A percentile compares a stretch with the other conserved stretches of the same genome.
Conservation (phyloP, 2,329 filamentous ascomycete species). For the Scytalidium lignicola region DNA sequence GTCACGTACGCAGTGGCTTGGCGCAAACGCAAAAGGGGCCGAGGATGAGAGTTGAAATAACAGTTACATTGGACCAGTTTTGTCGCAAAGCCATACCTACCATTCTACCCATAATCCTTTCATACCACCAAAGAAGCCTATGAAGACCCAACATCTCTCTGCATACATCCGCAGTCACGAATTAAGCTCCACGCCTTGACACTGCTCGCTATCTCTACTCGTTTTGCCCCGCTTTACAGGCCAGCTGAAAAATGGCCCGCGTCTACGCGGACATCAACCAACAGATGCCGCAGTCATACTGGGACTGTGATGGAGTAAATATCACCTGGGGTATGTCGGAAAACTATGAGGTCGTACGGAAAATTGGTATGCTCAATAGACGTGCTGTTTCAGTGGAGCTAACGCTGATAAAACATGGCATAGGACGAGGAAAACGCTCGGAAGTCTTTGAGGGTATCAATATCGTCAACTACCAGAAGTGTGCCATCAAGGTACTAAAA, state of each 20-base stretch:
- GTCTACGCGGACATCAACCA: constrained; percentile 98
- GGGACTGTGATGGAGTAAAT: constrained; percentile 98
- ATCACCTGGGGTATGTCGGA: constrained; percentile 95
- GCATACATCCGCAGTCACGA: too few species aligned
- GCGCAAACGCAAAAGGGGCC: too few species aligned
- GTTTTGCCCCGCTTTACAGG: too few species aligned
- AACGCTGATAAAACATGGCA: neutral
- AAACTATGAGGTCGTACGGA: constrained; percentile 96
- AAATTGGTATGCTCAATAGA: constrained; percentile 67
- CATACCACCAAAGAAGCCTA: too few species aligned
- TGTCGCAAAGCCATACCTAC: too few species aligned
- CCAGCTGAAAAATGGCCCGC: constrained; percentile 59
- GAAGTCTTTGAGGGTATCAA: constrained; percentile 99
- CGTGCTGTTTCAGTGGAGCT: neutral
- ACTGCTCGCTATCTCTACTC: too few species aligned
- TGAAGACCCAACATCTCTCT: too few species aligned
- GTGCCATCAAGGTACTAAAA: constrained; percentile 97
- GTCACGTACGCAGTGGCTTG: too few species aligned
- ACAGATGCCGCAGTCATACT: constrained; percentile 96
- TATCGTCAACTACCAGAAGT: constrained; percentile 97
- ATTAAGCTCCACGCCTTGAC: too few species aligned
- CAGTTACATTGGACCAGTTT: too few species aligned
- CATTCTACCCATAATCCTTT: too few species aligned
- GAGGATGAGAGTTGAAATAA: too few species aligned
- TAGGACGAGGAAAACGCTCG: constrained; percentile 93